phyloP scores from a whole-genome alignment of 805 yeast genomes.

The Lachancea cidri region DNA sequence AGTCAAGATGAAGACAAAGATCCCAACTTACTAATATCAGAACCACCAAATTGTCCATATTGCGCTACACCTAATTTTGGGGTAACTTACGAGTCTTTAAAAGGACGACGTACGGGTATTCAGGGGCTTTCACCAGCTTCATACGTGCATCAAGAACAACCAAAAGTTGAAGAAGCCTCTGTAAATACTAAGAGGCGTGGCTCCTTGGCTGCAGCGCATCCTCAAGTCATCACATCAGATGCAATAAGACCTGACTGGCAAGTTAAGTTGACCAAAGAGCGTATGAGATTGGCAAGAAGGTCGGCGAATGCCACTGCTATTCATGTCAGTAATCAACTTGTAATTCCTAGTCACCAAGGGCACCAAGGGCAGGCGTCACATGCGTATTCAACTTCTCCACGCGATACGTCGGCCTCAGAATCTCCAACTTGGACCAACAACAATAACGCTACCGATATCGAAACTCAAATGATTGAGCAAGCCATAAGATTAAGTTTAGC shows the following conservation, averaged over 20 bases:
- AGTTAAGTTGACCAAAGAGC: conserved; percentile 60
- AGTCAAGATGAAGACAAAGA: conserved; percentile 32
- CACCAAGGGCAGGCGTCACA: conserved; percentile 9
- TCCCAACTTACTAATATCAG: conserved; percentile 70
- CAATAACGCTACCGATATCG: conserved; percentile 38
- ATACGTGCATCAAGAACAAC: conserved; percentile 18
- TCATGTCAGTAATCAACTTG: conserved; percentile 76
- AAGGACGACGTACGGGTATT: conserved; percentile 48
- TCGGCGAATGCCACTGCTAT: conserved; percentile 94
- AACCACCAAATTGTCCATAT: conserved; percentile 88
- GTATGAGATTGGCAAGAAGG: conserved; percentile 71
- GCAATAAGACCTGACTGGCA: conserved; percentile 93
- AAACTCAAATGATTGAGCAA: conserved; percentile 78
- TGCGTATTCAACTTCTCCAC: background rate
- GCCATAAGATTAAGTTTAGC: conserved; percentile 71
- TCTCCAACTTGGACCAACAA: conserved; percentile 8
- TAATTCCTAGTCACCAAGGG: conserved; percentile 31
- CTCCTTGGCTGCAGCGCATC: conserved; percentile 61
- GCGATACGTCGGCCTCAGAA: background rate
- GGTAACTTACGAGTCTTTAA: conserved; percentile 68
- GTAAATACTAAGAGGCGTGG: conserved; percentile 34
- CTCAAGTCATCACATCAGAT: conserved; percentile 74
- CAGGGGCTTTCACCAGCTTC: conserved; percentile 49
- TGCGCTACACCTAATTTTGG: conserved; percentile 88
- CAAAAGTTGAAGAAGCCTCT: background rate